Conservation (phyloP, 2,329 filamentous ascomycete species). For the Coniochaeta hoffmannii region DNA sequence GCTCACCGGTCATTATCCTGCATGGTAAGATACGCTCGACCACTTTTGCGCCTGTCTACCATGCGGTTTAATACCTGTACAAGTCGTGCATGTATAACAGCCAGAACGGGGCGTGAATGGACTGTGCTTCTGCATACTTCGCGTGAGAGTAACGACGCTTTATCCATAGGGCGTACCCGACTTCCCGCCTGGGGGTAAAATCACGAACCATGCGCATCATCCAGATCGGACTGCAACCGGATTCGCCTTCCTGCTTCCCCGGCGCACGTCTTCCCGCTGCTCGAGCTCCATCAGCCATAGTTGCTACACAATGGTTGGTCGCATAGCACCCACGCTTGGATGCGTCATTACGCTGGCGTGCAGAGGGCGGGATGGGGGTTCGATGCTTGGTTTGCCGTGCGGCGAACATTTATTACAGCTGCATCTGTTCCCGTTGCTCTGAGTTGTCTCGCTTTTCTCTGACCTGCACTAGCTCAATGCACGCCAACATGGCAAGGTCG, state of each 20-base stretch:
- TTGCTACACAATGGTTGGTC: neutral
- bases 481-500: neutral
- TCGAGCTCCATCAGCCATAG: neutral
- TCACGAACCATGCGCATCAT: conserved; percentile 28
- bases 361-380: neutral
- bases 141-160: conserved; percentile 8
- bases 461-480: neutral
- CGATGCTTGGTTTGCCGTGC: neutral
- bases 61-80: neutral
- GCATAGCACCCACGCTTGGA: neutral
- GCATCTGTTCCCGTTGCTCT: neutral
- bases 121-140: neutral
- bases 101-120: neutral
- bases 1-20: conserved; percentile 8
- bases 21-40: neutral
- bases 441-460: neutral
- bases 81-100: neutral
- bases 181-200: conserved; percentile 16
- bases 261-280: conserved; percentile 29
- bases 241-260: conserved; percentile 30
- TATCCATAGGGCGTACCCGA: conserved; percentile 18
- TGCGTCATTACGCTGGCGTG: neutral
- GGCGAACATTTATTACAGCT: neutral
- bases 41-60: neutral
- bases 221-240: conserved; percentile 28